A percentile compares a stretch with the other conserved stretches of the same genome.
Evolutionary conservation across 495 filamentous ascomycete genomes (phyloP).

Genomic region (Lepraria neglecta): DNA sequence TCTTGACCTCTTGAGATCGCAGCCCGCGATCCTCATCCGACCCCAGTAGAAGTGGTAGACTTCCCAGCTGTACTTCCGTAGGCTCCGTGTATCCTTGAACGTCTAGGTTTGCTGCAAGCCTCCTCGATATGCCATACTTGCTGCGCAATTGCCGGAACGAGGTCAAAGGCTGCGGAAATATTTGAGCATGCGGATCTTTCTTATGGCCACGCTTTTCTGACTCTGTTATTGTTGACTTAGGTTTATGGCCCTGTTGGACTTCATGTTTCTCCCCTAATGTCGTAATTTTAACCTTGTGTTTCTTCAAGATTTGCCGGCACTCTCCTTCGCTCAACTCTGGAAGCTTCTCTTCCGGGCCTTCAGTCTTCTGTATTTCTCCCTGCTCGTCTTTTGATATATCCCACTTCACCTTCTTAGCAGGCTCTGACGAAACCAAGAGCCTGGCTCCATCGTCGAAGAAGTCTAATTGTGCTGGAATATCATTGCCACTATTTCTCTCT

Average conservation of each 20-base stretch:
- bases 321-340: slow-evolving; percentile 53
- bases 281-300: slow-evolving; percentile 83
- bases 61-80: slow-evolving; percentile 88
- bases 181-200: slow-evolving; percentile 42
- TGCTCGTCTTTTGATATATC: background rate
- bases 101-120: slow-evolving; percentile 70
- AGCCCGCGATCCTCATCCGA: slow-evolving; percentile 25
- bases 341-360: slow-evolving; percentile 22
- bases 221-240: slow-evolving; percentile 37
- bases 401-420: background rate
- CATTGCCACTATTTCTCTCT: slow-evolving; percentile 4
- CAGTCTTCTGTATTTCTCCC: background rate
- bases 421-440: background rate
- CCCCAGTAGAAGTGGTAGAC: slow-evolving; percentile 68
- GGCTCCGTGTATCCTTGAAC: slow-evolving; percentile 77
- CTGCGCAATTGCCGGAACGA: slow-evolving; percentile 67
- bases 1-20: background rate
- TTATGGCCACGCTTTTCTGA: slow-evolving; percentile 36
- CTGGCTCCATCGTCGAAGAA: background rate
- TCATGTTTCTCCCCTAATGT: slow-evolving; percentile 46
- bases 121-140: slow-evolving; percentile 60
- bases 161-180: slow-evolving; percentile 70
- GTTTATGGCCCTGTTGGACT: slow-evolving; percentile 30
- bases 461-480: background rate
- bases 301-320: slow-evolving; percentile 64